Evolutionary conservation across 2,329 filamentous ascomycete genomes (phyloP).

Genomic region (Penicillium sp.): DNA sequence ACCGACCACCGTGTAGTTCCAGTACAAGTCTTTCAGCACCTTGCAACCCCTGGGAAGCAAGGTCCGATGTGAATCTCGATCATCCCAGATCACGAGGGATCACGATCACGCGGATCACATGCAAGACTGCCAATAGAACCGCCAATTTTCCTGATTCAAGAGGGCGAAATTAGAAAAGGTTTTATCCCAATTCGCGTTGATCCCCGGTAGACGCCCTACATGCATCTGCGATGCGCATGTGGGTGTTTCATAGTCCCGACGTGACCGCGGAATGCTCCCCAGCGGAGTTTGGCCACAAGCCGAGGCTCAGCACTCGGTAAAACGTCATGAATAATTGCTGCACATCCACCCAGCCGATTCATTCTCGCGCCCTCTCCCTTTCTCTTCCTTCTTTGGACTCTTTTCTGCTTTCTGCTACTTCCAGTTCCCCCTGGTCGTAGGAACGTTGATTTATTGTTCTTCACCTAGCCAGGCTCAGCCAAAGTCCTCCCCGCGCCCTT

Average conservation of each 20-base stretch:
- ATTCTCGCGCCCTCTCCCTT: conserved; percentile 24
- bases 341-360: conserved; percentile 26
- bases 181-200: too few relatives aligned
- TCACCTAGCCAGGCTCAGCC: neutral
- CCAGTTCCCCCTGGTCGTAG: neutral
- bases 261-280: conserved; percentile 7
- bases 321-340: conserved; percentile 33
- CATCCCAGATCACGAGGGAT: too few relatives aligned
- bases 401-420: conserved; percentile 6
- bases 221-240: too few relatives aligned
- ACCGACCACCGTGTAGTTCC: too few relatives aligned
- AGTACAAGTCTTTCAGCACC: too few relatives aligned
- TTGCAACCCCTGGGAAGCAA: too few relatives aligned
- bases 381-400: conserved; percentile 4
- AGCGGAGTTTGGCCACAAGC: conserved; percentile 20
- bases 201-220: too few relatives aligned
- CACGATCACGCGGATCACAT: neutral
- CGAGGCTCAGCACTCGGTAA: conserved; percentile 35
- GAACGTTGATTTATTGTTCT: neutral
- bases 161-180: too few relatives aligned
- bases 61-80: too few relatives aligned
- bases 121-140: neutral
- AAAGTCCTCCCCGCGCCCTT: conserved; percentile 1
- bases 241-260: too few relatives aligned
- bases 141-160: too few relatives aligned